Base-by-base conservation (phyloP, 169 alveolate species). In the Cystoisospora suis region DNA sequence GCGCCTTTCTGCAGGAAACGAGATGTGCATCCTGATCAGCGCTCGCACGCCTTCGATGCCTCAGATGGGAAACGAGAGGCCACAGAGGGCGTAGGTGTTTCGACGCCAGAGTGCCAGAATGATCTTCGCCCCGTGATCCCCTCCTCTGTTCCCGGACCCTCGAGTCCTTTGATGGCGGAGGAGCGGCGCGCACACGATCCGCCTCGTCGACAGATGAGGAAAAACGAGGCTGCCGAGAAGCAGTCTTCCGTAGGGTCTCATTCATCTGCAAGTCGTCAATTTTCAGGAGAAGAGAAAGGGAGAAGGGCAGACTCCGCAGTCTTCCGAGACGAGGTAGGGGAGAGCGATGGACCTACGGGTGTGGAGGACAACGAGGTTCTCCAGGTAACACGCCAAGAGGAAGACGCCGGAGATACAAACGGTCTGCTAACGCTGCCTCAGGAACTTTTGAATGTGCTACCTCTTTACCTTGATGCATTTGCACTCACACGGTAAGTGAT, bases 391-490 rank as follows among this genome's bases (percentile, higher is more conserved):
- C 42, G 15, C 80, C 2, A 46, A 2, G 44, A 2, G 80, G 15
- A 2, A 29, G 12, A 69, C 3, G 45, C 15, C 38, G 3, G 80
- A 5, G 80, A 69, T n/a, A 27, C 29, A 27, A 61, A 23, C 56
- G 7, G 83, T 15, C 83, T 72, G 9, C 42, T 46, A 34, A 4
- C n/a, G 15, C 83, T 72, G 53, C 83, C 83, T 4, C 83, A 2
- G 7, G 83, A 72, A 4, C 56, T 72, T 7, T 29, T 72, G 3
- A 17, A 9, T 38, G 46, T 40, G 42, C 27, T 72, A 56, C 58
- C 83, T 6, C 56, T 72, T 29, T 72, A 72, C 83, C 58, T 72
- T 17, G 83, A 72, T 32, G 83, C 56, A n/a, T 72, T 38, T 36
- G 46, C 83, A 6, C 83, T 72, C 38, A 72, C 83, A 29, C 6